Evolutionary conservation across 176 grass and related monocot genomes (phyloP), one percentile per base, ranked within the genome.

Genomic region (Pontederia paniculata): DNA sequence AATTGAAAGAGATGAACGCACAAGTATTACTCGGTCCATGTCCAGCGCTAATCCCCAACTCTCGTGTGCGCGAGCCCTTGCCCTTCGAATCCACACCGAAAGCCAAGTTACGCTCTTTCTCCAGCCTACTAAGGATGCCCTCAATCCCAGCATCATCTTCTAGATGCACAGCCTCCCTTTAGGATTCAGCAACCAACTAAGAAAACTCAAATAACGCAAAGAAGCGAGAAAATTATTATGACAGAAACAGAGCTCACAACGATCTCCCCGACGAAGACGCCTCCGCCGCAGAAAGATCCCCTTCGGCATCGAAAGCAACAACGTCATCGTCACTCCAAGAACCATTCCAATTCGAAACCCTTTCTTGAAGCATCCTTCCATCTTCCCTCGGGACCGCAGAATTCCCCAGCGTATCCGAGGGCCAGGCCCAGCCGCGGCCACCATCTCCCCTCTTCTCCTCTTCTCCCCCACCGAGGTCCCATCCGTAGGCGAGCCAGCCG

Each of bases 401-500:
- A 18, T 12, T 23, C 10, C 59, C 54, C 10, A 45, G 23, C 10
- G 28, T 2, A 2, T 37, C 28, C 28, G 28, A 37, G 7, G 21
- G 48, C 43, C 47, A 9, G 46, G 60, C 9, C 5, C 5, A 14
- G 15, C 25, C 48, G 20, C 17, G 47, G 19, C 1, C 22, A 44
- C 57, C 66, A 10, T 55, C 74, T 23, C 18, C 9, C 43, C 10
- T 48, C 15, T 12, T 15, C 22, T 19, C 19, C 57, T 48, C 46
- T 16, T 13, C 54, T 25, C 55, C 31, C 37, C 42, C 10, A n/a
- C 52, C 57, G 19, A 77, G 22, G 47, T 76, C 72, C 93, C 93
- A 98, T 0, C 93, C 93, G 42, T 84, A 82, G n/a, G 86, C 69
- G 12, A 98, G 83, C 86, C 93, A 98, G 0, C 86, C 83, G 0